Evolutionary conservation across 2,329 filamentous ascomycete species (phyloP).

Genomic region (Orbilia quercus): DNA sequence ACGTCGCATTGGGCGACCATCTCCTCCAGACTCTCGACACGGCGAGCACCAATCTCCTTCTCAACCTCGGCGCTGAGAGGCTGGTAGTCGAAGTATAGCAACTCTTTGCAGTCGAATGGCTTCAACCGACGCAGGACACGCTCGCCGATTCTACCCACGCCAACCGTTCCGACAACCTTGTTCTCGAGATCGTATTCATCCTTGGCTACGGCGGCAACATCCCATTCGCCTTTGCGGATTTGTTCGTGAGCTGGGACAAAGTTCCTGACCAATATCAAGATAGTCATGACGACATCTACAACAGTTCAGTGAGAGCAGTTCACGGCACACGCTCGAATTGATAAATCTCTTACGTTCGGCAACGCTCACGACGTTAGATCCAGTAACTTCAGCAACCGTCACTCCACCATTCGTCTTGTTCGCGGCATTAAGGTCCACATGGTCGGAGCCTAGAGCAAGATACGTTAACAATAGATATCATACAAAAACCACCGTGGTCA

Average conservation of each 20-base stretch:
- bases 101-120: constrained; percentile 99
- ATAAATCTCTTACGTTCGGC: constrained; percentile 73
- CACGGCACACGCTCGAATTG: neutral
- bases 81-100: constrained; percentile 99
- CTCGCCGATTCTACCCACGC: constrained; percentile 96
- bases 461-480: neutral
- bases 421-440: constrained; percentile 94
- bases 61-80: constrained; percentile 84
- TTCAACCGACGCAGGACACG: constrained; percentile 95
- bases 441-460: constrained; percentile 74
- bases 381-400: constrained; percentile 94
- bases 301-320: neutral
- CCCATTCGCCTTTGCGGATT: constrained; percentile 88
- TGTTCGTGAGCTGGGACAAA: constrained; percentile 97
- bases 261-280: constrained; percentile 94
- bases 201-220: constrained; percentile 95
- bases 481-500: neutral
- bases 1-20: constrained; percentile 94
- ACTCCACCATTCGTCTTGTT: constrained; percentile 91
- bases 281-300: constrained; percentile 92
- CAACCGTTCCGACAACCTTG: constrained; percentile 98
- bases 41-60: constrained; percentile 93
- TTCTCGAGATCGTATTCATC: constrained; percentile 97
- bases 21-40: constrained; percentile 90
- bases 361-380: constrained; percentile 97